Evolutionary conservation across 805 yeast species (phyloP).

Genomic region (Lachancea fermentati): DNA sequence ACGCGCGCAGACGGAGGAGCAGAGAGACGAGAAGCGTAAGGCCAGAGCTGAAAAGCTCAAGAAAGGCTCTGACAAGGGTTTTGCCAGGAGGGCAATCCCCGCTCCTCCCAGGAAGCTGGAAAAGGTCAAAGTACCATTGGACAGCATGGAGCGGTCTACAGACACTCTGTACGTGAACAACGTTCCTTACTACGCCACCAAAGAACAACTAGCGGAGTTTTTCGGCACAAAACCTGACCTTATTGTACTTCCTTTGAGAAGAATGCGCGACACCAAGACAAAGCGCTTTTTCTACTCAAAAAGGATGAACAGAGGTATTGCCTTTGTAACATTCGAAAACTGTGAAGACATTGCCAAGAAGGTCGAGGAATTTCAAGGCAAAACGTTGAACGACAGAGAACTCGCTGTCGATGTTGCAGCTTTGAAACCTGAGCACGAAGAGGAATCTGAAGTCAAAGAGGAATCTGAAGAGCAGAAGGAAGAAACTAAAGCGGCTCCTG

Average conservation of each 20-base stretch:
- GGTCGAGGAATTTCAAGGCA: constrained; percentile 62
- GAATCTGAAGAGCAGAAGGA: background rate
- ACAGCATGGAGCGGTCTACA: constrained; percentile 35
- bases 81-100: constrained; percentile 18
- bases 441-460: constrained; percentile 6
- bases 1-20: constrained; percentile 26
- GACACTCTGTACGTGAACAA: constrained; percentile 60
- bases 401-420: constrained; percentile 70
- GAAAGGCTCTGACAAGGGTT: constrained; percentile 9
- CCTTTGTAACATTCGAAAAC: constrained; percentile 48
- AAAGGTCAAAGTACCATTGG: constrained; percentile 33
- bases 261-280: constrained; percentile 25
- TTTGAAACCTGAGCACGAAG: constrained; percentile 29
- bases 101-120: constrained; percentile 25
- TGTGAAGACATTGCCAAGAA: constrained; percentile 55
- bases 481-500: background rate
- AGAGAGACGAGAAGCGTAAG: constrained; percentile 16
- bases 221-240: constrained; percentile 45
- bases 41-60: constrained; percentile 13
- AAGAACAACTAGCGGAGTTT: constrained; percentile 47
- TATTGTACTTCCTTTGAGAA: constrained; percentile 49
- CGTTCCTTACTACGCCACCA: constrained; percentile 56
- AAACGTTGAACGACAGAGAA: constrained; percentile 56
- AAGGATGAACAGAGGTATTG: constrained; percentile 49
- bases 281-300: constrained; percentile 35